A percentile compares a stretch with the other conserved stretches of the same genome.
Evolutionary conservation across 345 rosid species (phyloP).

Genomic region (Eucalyptus cloeziana): DNA sequence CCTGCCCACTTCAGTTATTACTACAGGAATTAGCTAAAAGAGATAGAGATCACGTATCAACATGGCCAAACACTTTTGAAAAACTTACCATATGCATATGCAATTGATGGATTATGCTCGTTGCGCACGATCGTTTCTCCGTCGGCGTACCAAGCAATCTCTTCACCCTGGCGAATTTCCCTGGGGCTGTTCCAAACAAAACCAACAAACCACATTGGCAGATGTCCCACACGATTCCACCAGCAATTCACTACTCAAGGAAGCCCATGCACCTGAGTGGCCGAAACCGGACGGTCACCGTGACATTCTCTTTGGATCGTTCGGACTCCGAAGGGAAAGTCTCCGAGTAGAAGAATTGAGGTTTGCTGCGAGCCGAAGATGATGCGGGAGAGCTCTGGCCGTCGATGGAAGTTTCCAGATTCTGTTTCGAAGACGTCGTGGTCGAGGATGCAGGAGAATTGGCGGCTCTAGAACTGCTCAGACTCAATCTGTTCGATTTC

Average conservation of each 20-base stretch:
- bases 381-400: conserved; percentile 96
- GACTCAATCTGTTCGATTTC: conserved; percentile 41
- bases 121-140: conserved; percentile 90
- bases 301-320: conserved; percentile 81
- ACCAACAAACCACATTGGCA: conserved; percentile 3
- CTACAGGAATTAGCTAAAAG: not conserved
- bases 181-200: conserved; percentile 49
- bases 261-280: conserved; percentile 62
- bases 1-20: not conserved
- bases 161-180: conserved; percentile 97
- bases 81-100: conserved; percentile 90
- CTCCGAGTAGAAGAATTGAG: conserved; percentile 50
- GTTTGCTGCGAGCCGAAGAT: conserved; percentile 88
- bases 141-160: conserved; percentile 99
- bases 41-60: not conserved
- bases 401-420: conserved; percentile 70
- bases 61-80: not conserved
- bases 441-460: conserved; percentile 86
- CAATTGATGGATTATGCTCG: conserved; percentile 77
- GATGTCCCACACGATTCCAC: not conserved
- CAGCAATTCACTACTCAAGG: not conserved
- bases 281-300: conserved; percentile 94
- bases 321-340: conserved; percentile 19
- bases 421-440: conserved; percentile 78
- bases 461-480: conserved; percentile 32